Base-by-base conservation (phyloP, 2,329 filamentous ascomycete genomes). In the Clarireedia sp. region DNA sequence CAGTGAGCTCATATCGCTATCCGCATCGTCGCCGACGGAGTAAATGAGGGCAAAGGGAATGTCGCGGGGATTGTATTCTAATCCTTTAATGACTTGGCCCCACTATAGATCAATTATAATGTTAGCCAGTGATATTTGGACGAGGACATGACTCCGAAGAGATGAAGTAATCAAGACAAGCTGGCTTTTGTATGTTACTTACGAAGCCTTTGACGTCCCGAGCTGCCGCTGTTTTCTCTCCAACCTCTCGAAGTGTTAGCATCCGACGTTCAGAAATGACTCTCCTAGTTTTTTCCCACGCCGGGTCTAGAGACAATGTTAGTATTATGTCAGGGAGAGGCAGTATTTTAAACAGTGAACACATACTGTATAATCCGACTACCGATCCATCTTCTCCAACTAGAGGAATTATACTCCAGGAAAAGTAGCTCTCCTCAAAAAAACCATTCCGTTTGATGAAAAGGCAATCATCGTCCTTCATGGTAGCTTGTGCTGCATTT, bases 401-500 rank as follows among this genome's bases (percentile, higher is more conserved):
- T 59, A 92, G 76, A 0, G 89, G 89, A 24, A 92, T 85, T 43
- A 92, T 83, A 1, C 83, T 87, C 87, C 53, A 55, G 21, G 38
- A 38, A 67, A 92, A 92, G 66, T 88, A 92, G 0, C 86, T 83
- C 66, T 94, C 89, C 69, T 95, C 87, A 1, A 89, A 70, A 59
- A 80, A 89, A 1, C 83, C 81, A 59, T 82, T 80, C 7, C 89
- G 80, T 47, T 78, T 75, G 33, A 94, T 78, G 64, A 90, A 90
- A 1, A 92, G 74, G 55, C 82, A 82, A 60, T 92, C 87, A 63
- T 94, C 89, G 61, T 91, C 84, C 68, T 90, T 92, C 86, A 91
- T 89, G 0, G 85, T 90, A 0, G 88, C 86, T 71, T 90, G 84
- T 0, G 88, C 89, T 4, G 83, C 86, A 40, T 79, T 70, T 68